Base-by-base conservation (phyloP, 192 early-diverging fungal species). In the Coemansia sp. region DNA sequence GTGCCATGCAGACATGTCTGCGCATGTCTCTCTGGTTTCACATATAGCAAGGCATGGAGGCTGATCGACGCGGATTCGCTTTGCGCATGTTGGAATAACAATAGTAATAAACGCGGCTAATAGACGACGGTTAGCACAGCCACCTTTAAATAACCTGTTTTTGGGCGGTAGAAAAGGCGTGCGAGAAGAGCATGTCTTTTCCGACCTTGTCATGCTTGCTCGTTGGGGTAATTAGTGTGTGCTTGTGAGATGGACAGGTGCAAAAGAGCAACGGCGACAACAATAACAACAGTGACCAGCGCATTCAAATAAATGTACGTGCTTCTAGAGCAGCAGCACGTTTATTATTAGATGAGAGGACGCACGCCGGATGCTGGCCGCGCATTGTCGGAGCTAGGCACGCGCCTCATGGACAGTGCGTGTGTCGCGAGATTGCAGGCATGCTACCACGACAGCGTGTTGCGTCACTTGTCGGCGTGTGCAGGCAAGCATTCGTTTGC, bases 1-100 rank as follows among this genome's bases (percentile, higher is more conserved):
- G 51, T 54, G 51, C 14, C 51, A 54, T 54, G 51, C 51, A 54
- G 27, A 54, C 51, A 31, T 54, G 51, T 54, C 51, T 54, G 51
- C 29, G 27, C 15, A 20, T 54, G 25, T 54, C 51, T 17, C 47
- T 27, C 51, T 17, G 5, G 27, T 32, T 32, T 24, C 15, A 15
- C 5, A 27, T 54, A 17, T 12, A 29, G 46, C 10, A 53, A 29
- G 11, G 49, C 49, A 4, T 29, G 27, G 25, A 54, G 51, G 15
- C 46, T 54, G 51, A 54, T 54, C 29, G 27, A 54, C 51, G 17
- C 51, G 27, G 51, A 54, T 54, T 54, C 51, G 27, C 51, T 27
- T 15, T 5, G 29, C 17, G 51, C 27, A 32, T 31, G 15, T 14
- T 54, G 29, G 27, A 10, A 53, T 53, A 54, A 54, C 7, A 31